Evolutionary conservation across 2,329 filamentous ascomycete genomes (phyloP).

Genomic region (Hypoxylon sp.): DNA sequence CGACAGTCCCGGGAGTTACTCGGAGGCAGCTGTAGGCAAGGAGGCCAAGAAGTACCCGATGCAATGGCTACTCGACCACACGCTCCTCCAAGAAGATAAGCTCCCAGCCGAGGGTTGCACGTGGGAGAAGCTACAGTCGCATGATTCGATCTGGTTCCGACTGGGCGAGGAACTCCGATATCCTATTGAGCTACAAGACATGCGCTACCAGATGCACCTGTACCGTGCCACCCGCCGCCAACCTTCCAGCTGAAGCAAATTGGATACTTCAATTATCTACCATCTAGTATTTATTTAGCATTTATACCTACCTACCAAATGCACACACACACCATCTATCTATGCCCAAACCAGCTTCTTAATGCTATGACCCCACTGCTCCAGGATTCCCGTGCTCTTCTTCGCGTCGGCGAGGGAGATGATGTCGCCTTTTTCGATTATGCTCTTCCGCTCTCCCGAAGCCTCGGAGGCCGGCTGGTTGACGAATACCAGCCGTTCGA

Average conservation of each 20-base stretch:
- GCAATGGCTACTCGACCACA: slow-evolving; percentile 90
- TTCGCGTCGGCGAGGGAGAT: slow-evolving; percentile 86
- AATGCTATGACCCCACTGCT: slow-evolving; percentile 86
- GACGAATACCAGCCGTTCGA: slow-evolving; percentile 71
- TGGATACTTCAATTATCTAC: slow-evolving; percentile 1
- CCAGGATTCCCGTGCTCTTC: slow-evolving; percentile 84
- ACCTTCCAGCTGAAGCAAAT: slow-evolving; percentile 16
- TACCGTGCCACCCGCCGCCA: slow-evolving; percentile 59
- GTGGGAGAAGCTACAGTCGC: slow-evolving; percentile 79
- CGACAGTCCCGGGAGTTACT: slow-evolving; percentile 94
- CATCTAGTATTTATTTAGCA: slow-evolving; percentile 25
- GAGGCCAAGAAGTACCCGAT: slow-evolving; percentile 80
- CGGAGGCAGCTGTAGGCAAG: slow-evolving; percentile 76
- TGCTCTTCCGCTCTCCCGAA: slow-evolving; percentile 45
- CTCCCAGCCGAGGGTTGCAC: slow-evolving; percentile 44
- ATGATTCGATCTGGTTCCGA: slow-evolving; percentile 88
- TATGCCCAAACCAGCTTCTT: slow-evolving; percentile 92
- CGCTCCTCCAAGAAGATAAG: slow-evolving; percentile 59
- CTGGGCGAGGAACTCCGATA: slow-evolving; percentile 74
- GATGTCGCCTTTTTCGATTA: slow-evolving; percentile 72
- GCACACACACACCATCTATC: slow-evolving; percentile 38
- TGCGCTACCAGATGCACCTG: slow-evolving; percentile 92
- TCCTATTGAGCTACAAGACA: slow-evolving; percentile 88
- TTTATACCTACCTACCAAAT: neutral
- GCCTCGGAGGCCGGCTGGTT: slow-evolving; percentile 50